Evolutionary conservation across 108 stramenopile species (phyloP).

Genomic region (Cyclotella cryptica): DNA sequence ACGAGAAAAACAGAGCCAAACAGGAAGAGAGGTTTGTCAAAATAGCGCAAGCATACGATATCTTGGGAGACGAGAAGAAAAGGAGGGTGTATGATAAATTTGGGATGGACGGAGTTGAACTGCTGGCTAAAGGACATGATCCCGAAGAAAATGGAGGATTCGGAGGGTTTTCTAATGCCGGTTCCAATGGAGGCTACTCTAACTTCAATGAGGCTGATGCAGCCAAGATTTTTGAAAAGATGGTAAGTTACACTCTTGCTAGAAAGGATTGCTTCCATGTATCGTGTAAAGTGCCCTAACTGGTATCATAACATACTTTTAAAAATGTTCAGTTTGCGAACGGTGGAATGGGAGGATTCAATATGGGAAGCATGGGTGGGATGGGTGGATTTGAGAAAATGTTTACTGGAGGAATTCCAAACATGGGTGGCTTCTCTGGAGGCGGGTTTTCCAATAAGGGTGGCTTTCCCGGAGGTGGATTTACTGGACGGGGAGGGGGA

Average conservation of each 20-base stretch:
- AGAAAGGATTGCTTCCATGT: background rate
- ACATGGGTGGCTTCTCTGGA: constrained; percentile 20
- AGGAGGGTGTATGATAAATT: constrained; percentile 81
- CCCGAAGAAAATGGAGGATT: constrained; percentile 63
- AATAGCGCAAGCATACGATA: constrained; percentile 74
- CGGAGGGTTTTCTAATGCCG: constrained; percentile 47
- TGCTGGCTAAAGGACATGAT: constrained; percentile 66
- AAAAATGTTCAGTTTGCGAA: background rate
- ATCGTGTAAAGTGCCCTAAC: background rate
- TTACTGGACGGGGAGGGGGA: constrained; percentile 20
- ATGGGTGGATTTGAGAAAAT: constrained; percentile 27
- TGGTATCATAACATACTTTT: background rate
- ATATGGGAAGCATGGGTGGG: constrained; percentile 38
- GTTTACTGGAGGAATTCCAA: constrained; percentile 11
- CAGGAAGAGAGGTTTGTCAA: constrained; percentile 71
- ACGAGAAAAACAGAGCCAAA: constrained; percentile 58
- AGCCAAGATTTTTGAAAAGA: constrained; percentile 72
- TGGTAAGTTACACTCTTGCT: constrained; percentile 39
- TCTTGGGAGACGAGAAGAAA: constrained; percentile 83
- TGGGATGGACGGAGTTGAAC: constrained; percentile 73
- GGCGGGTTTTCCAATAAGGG: background rate
- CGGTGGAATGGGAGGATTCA: background rate
- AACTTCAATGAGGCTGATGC: constrained; percentile 31
- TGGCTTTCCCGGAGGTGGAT: constrained; percentile 22
- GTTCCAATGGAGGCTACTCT: constrained; percentile 32